Evolutionary conservation across 805 yeast genomes (phyloP).

Genomic region (Torulaspora gathmanii): DNA sequence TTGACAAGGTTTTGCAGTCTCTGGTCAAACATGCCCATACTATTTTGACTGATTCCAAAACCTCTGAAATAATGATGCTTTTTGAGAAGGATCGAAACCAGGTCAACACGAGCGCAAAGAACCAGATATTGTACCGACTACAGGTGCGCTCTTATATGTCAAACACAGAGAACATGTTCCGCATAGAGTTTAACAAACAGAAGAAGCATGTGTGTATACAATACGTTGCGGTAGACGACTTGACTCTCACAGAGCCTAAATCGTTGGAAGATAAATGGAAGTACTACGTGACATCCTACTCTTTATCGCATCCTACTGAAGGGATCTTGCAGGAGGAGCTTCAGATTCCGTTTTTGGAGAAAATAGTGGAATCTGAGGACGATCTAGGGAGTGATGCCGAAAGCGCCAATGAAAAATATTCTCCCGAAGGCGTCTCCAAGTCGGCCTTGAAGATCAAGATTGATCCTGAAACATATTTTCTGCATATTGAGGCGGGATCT

Average conservation of each 20-base stretch:
- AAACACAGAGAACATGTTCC: conserved; percentile 89
- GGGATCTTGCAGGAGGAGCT: conserved; percentile 79
- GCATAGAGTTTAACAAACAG: conserved; percentile 63
- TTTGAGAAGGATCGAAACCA: conserved; percentile 76
- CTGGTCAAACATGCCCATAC: conserved; percentile 82
- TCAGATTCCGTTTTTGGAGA: conserved; percentile 71
- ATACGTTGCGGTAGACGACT: conserved; percentile 81
- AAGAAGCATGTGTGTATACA: conserved; percentile 60
- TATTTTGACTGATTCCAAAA: conserved; percentile 69
- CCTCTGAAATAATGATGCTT: conserved; percentile 72
- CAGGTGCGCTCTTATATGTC: conserved; percentile 76
- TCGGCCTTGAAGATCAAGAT: conserved; percentile 75
- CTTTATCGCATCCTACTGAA: conserved; percentile 96
- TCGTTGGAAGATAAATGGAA: conserved; percentile 82
- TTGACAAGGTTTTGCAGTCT: conserved; percentile 86
- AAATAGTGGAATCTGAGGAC: conserved; percentile 50
- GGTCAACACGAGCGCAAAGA: conserved; percentile 65
- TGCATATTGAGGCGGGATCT: conserved; percentile 75
- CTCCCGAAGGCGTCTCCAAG: conserved; percentile 54
- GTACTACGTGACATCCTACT: conserved; percentile 86
- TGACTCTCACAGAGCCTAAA: conserved; percentile 69
- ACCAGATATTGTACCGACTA: conserved; percentile 87
- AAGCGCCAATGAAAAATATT: conserved; percentile 14
- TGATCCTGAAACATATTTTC: conserved; percentile 69
- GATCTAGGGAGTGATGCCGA: conserved; percentile 40